These are phyloP conservation scores for Batkoa obscura DNA, from an alignment of 371 early-diverging fungal species.

Conservation along the genomic window DNA sequence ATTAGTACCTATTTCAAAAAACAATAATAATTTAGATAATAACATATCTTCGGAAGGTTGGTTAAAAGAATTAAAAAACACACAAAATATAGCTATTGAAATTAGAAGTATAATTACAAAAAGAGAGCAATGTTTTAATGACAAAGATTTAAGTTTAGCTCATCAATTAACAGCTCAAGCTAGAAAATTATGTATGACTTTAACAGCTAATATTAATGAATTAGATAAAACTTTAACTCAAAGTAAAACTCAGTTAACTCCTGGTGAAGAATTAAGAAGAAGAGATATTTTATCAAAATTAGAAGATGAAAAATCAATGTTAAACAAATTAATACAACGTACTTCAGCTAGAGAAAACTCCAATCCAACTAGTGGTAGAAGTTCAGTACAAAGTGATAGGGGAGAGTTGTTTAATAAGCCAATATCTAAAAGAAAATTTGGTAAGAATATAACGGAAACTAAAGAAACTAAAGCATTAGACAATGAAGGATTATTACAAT, in stretches of 20 bases:
- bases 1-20: slow-evolving; percentile 33
- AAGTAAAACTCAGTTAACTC: slow-evolving; percentile 3
- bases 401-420: not conserved
- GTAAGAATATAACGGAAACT: slow-evolving; percentile 43
- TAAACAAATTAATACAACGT: not conserved
- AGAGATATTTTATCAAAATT: slow-evolving; percentile 15
- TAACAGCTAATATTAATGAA: slow-evolving; percentile 21
- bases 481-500: slow-evolving; percentile 42
- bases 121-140: slow-evolving; percentile 42
- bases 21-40: slow-evolving; percentile 11
- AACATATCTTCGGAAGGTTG: slow-evolving; percentile 53
- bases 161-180: slow-evolving; percentile 56
- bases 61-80: slow-evolving; percentile 53
- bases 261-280: slow-evolving; percentile 7
- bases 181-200: slow-evolving; percentile 34
- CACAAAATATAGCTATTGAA: slow-evolving; percentile 36
- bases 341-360: not conserved
- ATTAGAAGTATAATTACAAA: slow-evolving; percentile 45
- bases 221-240: slow-evolving; percentile 31
- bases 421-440: slow-evolving; percentile 34
- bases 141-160: slow-evolving; percentile 48
- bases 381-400: slow-evolving; percentile 9
- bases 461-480: slow-evolving; percentile 49
- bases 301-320: not conserved
- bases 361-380: slow-evolving; percentile 1